Base-by-base conservation (phyloP, 805 yeast species). In the Phaffomyces thermotolerans region DNA sequence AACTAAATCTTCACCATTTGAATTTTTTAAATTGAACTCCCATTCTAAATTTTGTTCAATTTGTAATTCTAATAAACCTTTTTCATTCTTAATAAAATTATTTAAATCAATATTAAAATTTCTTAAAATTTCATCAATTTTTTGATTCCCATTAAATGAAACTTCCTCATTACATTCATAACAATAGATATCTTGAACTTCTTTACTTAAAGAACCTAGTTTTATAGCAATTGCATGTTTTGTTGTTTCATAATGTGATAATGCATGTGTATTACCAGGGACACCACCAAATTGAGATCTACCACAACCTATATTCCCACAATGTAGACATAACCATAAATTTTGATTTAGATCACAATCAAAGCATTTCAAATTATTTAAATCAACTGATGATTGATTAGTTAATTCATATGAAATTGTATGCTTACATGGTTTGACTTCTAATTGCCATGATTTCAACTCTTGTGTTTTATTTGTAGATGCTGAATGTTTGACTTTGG, bases 301-400 rank as follows among this genome's bases (percentile, higher is more conserved):
- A 6, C 99, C 99, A 66, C 99, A 93, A 5, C 96, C 96, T 10
- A 89, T 54, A n/a, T 75, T 66, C 2, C 99, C 99, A 72, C 99
- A 93, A 39, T 76, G 75, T 37, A 93, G 65, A 67, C 99, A 93
- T 15, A 93, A 69, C 99, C 99, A 93, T 38, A 93, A 64, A 59
- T 93, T 93, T 51, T 81, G 84, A 27, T 65, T 62, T 50, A 93
- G 67, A 2, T 74, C 84, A 65, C 95, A 85, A 10, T 60, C 60
- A 3, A 53, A 49, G 60, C 95, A 85, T 39, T 73, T 56, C 36
- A 43, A 40, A 15, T 34, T 20, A 0, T 68, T 47, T 4, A 73
- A 49, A 30, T 74, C 68, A 4, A 60, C 22, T 2, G 64, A 50
- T 3, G 46, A 34, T 48, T 79, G 83, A 4, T 15, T 7, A 8